Evolutionary conservation across 1,284 basidiomycete species (phyloP).

Genomic region (Wallemia ichthyophaga): DNA sequence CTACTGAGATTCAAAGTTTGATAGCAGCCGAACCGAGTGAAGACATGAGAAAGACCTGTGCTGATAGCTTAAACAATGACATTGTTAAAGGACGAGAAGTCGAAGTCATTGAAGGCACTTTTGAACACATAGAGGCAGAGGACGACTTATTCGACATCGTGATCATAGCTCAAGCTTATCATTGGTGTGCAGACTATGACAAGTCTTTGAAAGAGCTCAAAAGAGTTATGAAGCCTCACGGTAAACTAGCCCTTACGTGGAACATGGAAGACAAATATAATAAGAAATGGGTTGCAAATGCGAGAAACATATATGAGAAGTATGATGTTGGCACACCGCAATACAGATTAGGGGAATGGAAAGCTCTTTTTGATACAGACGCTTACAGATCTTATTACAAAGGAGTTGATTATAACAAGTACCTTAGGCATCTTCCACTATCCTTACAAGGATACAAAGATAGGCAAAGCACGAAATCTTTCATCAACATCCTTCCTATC

Average conservation of each 20-base stretch:
- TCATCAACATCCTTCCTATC: constrained; percentile 27
- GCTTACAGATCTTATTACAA: constrained; percentile 25
- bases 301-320: constrained; percentile 32
- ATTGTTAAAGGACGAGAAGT: constrained; percentile 24
- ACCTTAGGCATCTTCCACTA: constrained; percentile 6
- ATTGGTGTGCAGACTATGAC: constrained; percentile 46
- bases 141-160: constrained; percentile 10
- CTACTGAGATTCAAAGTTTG: constrained; percentile 22
- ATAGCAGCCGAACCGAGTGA: constrained; percentile 33
- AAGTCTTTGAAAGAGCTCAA: constrained; percentile 33
- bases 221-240: constrained; percentile 34
- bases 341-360: constrained; percentile 38
- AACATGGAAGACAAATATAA: constrained; percentile 34
- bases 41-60: constrained; percentile 4
- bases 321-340: constrained; percentile 37
- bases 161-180: constrained; percentile 27
- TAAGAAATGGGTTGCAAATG: constrained; percentile 33
- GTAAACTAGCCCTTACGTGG: constrained; percentile 37
- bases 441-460: constrained; percentile 18
- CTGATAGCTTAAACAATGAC: constrained; percentile 32
- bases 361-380: constrained; percentile 26
- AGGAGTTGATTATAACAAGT: constrained; percentile 14
- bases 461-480: constrained; percentile 39
- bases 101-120: constrained; percentile 28
- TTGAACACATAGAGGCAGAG: constrained; percentile 26